Base-by-base conservation (phyloP, 129 eudicot genomes). In the Solidago caesia region DNA sequence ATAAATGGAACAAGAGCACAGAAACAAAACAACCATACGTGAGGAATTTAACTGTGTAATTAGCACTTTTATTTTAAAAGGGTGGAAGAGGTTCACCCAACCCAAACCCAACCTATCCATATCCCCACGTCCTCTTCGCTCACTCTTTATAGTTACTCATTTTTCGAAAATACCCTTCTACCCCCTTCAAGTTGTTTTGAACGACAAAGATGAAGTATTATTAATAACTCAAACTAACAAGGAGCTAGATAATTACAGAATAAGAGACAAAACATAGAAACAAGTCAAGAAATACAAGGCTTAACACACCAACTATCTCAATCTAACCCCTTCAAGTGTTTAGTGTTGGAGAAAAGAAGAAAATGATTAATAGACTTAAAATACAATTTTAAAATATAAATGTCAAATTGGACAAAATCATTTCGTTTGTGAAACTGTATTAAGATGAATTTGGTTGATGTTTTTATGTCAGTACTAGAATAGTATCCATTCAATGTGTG, bases 41-140 rank as follows among this genome's bases (percentile, higher is more conserved):
- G 73, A 10, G 68, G 67, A 64, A 12, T 56, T 73, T 72, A 71
- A 79, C 77, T 53, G 68, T 65, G 12, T 71, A 73, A 65, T 14
- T 79, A 56, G 6, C 64, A 66, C 29, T n/a, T 66, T 79, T 79
- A 65, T 44, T 64, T 65, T 33, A 41, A 62, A 76, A 70, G 76
- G 82, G 77, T 52, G 45, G 67, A 79, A 79, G 87, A 70, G 83
- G 91, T 81, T 86, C 80, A 88, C 90, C 94, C 68, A 88, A 84
- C 87, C 88, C 89, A 85, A 79, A 88, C 82, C 82, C 94, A 88
- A 81, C 91, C 84, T 77, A 82, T 89, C 96, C 89, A 89, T 71
- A 56, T 80, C 26, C 77, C 79, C 70, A 70, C 72, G 43, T 71
- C 71, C 82, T 71, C 68, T 42, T 58, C 71, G 5, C 66, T 51